Conservation (phyloP, 1,284 basidiomycete species). For the Ganoderma meredithae region DNA sequence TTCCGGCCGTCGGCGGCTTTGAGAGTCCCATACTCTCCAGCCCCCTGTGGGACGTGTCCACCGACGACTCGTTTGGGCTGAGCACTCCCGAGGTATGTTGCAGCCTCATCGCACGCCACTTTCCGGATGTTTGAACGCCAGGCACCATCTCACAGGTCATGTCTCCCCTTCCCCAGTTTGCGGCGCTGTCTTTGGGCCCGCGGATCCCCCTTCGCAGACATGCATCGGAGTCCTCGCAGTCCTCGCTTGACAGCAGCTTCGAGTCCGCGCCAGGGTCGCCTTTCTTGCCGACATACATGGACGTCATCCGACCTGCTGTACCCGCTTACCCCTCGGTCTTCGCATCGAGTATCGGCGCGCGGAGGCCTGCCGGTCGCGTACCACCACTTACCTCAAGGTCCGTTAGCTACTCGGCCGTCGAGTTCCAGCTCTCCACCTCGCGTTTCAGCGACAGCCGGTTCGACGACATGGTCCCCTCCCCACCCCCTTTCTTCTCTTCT, state of each 20-base stretch:
- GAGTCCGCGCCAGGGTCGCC: slow-evolving; percentile 52
- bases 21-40: slow-evolving; percentile 27
- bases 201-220: slow-evolving; percentile 54
- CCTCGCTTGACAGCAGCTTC: slow-evolving; percentile 66
- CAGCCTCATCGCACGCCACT: slow-evolving; percentile 26
- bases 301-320: slow-evolving; percentile 32
- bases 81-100: slow-evolving; percentile 36
- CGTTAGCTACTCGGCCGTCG: slow-evolving; percentile 39
- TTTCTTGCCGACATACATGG: slow-evolving; percentile 45
- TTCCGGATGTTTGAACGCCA: slow-evolving; percentile 26
- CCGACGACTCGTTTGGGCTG: slow-evolving; percentile 28
- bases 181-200: slow-evolving; percentile 59
- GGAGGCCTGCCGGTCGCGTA: slow-evolving; percentile 24
- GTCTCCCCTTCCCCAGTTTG: slow-evolving; percentile 53
- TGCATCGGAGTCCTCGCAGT: slow-evolving; percentile 53
- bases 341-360: slow-evolving; percentile 28
- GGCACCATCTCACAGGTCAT: slow-evolving; percentile 30
- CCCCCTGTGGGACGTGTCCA: slow-evolving; percentile 32
- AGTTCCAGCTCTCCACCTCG: slow-evolving; percentile 35
- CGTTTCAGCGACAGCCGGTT: slow-evolving; percentile 31
- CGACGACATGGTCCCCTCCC: slow-evolving; percentile 33
- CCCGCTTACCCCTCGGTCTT: slow-evolving; percentile 30
- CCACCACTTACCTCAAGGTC: slow-evolving; percentile 28
- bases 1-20: slow-evolving; percentile 17
- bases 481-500: slow-evolving; percentile 37